These are phyloP conservation scores for Citrus mangshanensis DNA, from an alignment of 345 rosid genomes.

Conservation along the genomic window DNA sequence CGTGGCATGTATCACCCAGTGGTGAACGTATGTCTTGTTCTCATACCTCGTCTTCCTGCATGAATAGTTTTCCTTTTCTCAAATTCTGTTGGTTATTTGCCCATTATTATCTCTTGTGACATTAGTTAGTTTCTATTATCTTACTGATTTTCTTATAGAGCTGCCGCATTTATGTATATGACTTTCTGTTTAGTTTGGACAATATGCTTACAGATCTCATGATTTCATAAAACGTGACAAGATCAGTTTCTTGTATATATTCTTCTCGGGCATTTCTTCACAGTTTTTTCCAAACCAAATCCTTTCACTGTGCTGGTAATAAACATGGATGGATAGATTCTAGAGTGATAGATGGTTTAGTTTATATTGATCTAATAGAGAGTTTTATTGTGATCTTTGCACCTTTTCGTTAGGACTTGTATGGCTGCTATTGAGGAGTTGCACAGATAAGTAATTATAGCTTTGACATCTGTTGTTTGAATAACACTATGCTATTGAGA, in stretches of 20 bases:
- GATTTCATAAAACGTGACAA: neutral
- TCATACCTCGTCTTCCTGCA: slow-evolving; percentile 1
- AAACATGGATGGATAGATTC: neutral
- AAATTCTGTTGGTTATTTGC: neutral
- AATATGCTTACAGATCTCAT: neutral
- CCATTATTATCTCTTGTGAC: neutral
- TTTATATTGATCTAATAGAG: neutral
- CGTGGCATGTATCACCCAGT: slow-evolving; percentile 91
- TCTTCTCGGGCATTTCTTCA: neutral
- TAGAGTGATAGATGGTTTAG: neutral
- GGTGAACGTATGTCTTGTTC: slow-evolving; percentile 60
- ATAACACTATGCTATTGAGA: neutral
- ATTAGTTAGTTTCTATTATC: neutral
- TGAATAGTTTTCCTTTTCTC: neutral
- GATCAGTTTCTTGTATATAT: neutral
- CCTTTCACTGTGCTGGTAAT: neutral
- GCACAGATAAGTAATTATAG: neutral
- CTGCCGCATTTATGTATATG: neutral
- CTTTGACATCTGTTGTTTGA: neutral
- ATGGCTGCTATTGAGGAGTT: neutral
- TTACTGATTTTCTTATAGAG: neutral
- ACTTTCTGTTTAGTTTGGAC: neutral
- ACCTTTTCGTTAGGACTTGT: neutral
- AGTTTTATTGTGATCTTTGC: neutral
- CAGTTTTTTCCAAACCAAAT: neutral